Evolutionary conservation across 192 early-diverging fungal genomes (phyloP), one percentile per base, ranked within the genome.

Genomic region (Cetraspora pellucida): DNA sequence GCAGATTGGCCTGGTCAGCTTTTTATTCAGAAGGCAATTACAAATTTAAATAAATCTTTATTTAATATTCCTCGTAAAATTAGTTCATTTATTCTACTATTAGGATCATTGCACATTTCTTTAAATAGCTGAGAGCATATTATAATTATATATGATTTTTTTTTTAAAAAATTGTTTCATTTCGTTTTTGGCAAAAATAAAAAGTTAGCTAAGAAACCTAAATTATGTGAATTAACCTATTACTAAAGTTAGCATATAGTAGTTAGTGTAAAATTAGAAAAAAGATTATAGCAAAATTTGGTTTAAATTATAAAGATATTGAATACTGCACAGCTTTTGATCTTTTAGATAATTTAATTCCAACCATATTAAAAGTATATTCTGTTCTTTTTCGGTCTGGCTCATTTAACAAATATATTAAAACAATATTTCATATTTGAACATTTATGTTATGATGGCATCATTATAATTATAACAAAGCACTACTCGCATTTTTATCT

Each of bases 391-490:
- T 60, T 60, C 6, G 19, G 19, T 60, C 19, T 8, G 19, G 19
- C 7, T n/a, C 8, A 25, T 60, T n/a, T n/a, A 19, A 60, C 6
- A 28, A 28, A 60, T 60, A 60, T 60, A 60, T 60, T 60, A 19
- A 60, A 45, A 45, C 64, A 43, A 19, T 30, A 21, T 30, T 66
- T 30, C 27, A 27, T 11, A 66, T 66, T 19, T 66, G 64, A 27
- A 43, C 11, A 43, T 66, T 66, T 8, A 25, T 43, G 11, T 16
- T 45, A 19, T 45, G 64, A 66, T 66, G n/a, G n/a, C n/a, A 19
- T 6, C 10, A 66, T 30, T 8, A 45, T 30, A 66, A 66, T 19
- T 43, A 66, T 66, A 66, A 66, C n/a, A 66, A 66, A 30, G 64
- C 64, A 37, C 64, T 28, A 6, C 43, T 37, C 10, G 10, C 10